A percentile compares a stretch with the other conserved stretches of the same genome.
These are phyloP conservation scores for Trichosanthes truncata DNA, from an alignment of 306 rosid species.

Conservation along the genomic window DNA sequence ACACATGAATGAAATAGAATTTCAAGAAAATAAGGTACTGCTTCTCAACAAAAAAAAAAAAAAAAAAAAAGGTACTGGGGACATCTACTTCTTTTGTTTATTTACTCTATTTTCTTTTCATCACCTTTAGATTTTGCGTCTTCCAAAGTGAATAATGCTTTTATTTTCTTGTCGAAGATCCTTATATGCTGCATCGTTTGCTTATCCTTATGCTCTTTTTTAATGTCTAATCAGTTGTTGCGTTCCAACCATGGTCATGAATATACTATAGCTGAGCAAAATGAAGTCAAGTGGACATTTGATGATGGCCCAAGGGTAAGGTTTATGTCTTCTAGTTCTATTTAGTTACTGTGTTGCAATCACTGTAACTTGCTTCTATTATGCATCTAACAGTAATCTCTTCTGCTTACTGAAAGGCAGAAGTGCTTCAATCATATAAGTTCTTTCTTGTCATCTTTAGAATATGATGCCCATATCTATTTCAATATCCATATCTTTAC, in stretches of 20 bases:
- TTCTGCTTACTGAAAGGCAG: not conserved
- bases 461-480: not conserved
- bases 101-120: not conserved
- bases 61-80: not conserved
- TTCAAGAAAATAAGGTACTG: not conserved
- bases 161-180: not conserved
- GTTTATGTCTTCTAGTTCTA: conserved; percentile 8
- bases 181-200: not conserved
- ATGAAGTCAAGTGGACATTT: conserved; percentile 65
- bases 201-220: conserved; percentile 3
- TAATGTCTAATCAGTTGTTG: conserved; percentile 44
- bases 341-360: not conserved
- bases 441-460: not conserved
- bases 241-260: conserved; percentile 62
- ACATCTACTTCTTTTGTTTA: not conserved
- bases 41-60: no score
- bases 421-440: not conserved
- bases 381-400: not conserved
- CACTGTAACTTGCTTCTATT: not conserved
- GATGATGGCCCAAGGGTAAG: conserved; percentile 59
- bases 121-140: not conserved
- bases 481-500: not conserved
- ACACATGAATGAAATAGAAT: not conserved
- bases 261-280: conserved; percentile 51
- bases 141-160: not conserved